Evolutionary conservation across 805 yeast genomes (phyloP), one percentile per base, ranked within the genome.

Genomic region (Candida glaebosa): DNA sequence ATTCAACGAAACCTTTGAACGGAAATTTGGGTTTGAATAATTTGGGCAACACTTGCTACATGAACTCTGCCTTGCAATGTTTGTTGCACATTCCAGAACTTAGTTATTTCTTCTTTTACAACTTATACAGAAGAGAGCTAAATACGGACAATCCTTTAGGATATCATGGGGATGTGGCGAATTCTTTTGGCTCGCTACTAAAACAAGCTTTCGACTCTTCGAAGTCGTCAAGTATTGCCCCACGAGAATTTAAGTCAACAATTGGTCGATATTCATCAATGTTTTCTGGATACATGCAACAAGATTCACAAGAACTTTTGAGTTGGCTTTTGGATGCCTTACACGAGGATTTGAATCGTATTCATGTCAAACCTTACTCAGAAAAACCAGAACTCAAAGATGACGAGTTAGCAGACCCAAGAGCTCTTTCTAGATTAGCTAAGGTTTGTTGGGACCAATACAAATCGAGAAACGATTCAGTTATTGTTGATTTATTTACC

Each of bases 51-150:
- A 82, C 95, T 0, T 90, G 97, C 60, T 90, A 88, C 60, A 89
- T 90, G 97, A 89, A 88, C 60, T 86, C 95, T 7, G 96, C 96
- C 0, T 64, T 91, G 34, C 98, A 93, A 56, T 91, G 97, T 54
- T 65, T 91, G 32, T 75, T 79, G 0, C 98, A 91, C 56, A 74
- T 90, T 9, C 95, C 96, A 1, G 96, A 88, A 58, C 61, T 93
- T 18, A 77, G 82, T 7, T 73, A 79, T 32, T 91, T 88, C 57
- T 93, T 91, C 53, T 63, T 82, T 28, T 77, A 75, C 53, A 76
- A 78, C 41, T 67, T 76, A 12, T 85, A 69, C 56, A 69, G 74
- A 48, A 58, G 60, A 2, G 98, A 91, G 52, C 63, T 91, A 37
- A 93, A 93, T 56, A 50, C 62, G 3, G 68, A 72, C 15, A 93